Evolutionary conservation across 805 yeast species (phyloP), one percentile per base, ranked within the genome.

Genomic region (Starmerella apicola): DNA sequence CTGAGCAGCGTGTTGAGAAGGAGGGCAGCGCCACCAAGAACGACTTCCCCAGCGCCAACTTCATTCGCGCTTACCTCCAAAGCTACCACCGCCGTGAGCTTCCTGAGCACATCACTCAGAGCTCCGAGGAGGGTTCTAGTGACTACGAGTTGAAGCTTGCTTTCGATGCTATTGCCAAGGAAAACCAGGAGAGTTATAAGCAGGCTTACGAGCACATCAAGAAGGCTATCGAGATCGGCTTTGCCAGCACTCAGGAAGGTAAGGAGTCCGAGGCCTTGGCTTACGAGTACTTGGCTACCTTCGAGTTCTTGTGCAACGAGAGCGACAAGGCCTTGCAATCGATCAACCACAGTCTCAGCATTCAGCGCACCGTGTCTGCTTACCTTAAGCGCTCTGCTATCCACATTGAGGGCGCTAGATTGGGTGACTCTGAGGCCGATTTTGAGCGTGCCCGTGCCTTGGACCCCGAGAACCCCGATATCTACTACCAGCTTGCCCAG

Each of bases 401-500:
- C 51, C 70, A 72, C 57, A 86, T 94, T 49, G 98, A 91, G 64
- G 72, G 72, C 52, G 77, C 79, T 45, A 70, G 75, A 29, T 66
- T 70, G 41, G 63, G 64, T 16, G 78, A 72, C 46, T 77, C 93
- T 36, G 64, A 66, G 36, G 60, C 64, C 34, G 81, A 78, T 61
- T 85, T 91, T 55, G 72, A 74, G 38, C 64, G 68, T 39, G 97
- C 96, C 17, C 67, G 76, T 44, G 64, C 68, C 44, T 56, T 80
- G 46, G 78, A 82, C 55, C 74, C 88, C 36, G 64, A 72, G 19
- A 74, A 76, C 54, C 76, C 91, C 25, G 95, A 91, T 56, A 73
- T 80, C 50, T 82, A 78, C 67, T 91, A 91, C 68, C 98, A 91
- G 65, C 76, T 80, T 59, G 98, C 94, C 51, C 99, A 91, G 72